Conservation (phyloP, 2,329 filamentous ascomycete species). For the Monilinia fructicola region DNA sequence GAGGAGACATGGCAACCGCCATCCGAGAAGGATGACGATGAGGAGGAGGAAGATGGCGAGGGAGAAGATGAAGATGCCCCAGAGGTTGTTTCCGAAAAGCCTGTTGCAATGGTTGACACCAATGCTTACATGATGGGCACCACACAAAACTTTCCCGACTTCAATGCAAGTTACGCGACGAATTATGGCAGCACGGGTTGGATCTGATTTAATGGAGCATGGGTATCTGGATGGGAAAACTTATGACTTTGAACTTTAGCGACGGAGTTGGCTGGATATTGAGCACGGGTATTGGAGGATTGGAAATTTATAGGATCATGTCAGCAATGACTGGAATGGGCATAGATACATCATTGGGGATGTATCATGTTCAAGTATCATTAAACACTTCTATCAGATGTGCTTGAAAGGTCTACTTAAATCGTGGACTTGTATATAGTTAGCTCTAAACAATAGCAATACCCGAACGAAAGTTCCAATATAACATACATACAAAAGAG, state of each 20-base stretch:
- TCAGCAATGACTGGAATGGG: constrained; percentile 19
- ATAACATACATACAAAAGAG: background rate
- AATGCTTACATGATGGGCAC: constrained; percentile 7
- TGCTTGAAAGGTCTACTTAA: background rate
- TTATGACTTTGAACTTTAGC: constrained; percentile 16
- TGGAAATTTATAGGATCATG: constrained; percentile 19
- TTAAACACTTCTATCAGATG: background rate
- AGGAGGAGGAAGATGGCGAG: constrained; percentile 36
- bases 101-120: constrained; percentile 1
- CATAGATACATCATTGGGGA: background rate
- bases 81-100: background rate
- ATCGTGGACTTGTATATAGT: constrained; percentile 7
- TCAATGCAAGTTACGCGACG: constrained; percentile 12
- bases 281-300: constrained; percentile 17
- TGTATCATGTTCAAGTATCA: background rate
- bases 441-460: constrained; percentile 11
- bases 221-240: constrained; percentile 18
- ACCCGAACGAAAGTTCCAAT: constrained; percentile 1
- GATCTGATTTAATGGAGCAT: constrained; percentile 21
- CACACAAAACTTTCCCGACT: constrained; percentile 14
- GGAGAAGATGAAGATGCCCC: constrained; percentile 13
- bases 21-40: constrained; percentile 54
- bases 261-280: constrained; percentile 20
- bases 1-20: constrained; percentile 78
- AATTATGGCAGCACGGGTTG: constrained; percentile 14